Conservation (phyloP, 257 asterid genomes). For the Cruciata laevipes region DNA sequence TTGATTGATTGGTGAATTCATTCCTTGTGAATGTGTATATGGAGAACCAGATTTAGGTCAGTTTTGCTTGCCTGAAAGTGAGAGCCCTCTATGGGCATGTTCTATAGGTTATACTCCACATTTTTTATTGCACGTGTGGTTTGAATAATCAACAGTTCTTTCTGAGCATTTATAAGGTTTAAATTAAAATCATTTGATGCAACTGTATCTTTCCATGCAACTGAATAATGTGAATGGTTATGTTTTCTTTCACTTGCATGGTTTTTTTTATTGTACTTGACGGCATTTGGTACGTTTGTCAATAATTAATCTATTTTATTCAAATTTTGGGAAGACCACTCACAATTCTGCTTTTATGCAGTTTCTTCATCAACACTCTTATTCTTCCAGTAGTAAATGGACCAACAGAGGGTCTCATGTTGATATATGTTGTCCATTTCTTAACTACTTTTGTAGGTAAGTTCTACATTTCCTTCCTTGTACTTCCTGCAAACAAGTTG, state of each 20-base stretch:
- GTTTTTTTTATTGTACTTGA: not conserved
- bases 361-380: constrained; percentile 84
- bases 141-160: not conserved
- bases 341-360: constrained; percentile 29
- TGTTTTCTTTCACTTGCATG: not conserved
- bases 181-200: not conserved
- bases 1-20: not conserved
- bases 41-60: not conserved
- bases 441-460: constrained; percentile 73
- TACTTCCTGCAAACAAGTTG: not conserved
- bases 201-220: not conserved
- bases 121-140: not conserved
- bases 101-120: not conserved
- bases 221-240: not conserved
- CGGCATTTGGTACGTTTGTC: not conserved
- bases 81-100: not conserved
- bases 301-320: not conserved
- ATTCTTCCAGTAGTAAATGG: constrained; percentile 92
- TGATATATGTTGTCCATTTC: constrained; percentile 64
- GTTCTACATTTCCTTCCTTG: constrained; percentile 19
- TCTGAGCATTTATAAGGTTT: not conserved
- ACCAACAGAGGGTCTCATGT: constrained; percentile 88
- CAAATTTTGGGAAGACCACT: not conserved
- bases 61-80: not conserved
- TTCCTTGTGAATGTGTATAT: not conserved